These are phyloP conservation scores for Pseudogymnoascus sp. DNA, from an alignment of 2,329 filamentous ascomycete genomes.

Conservation along the genomic window DNA sequence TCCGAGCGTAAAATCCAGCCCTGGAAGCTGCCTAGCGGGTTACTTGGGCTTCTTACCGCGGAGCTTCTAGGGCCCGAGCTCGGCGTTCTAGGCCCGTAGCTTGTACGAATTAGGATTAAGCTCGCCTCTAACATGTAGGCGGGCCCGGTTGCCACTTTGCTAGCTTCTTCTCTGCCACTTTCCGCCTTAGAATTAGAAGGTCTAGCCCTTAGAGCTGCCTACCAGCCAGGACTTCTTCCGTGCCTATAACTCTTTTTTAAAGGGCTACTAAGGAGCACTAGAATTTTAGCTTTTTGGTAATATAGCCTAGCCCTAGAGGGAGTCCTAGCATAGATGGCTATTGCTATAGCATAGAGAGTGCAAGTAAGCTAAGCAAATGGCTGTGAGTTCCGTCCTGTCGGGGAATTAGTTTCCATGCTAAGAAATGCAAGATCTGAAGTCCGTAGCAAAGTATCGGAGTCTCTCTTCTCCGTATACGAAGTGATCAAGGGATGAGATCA, in stretches of 20 bases:
- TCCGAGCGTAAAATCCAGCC: too few relatives aligned
- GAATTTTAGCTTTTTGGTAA: not conserved
- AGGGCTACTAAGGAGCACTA: not conserved
- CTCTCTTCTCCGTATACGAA: not conserved
- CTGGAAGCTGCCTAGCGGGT: too few relatives aligned
- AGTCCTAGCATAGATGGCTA: not conserved
- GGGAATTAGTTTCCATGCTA: not conserved
- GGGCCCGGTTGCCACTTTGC: not conserved
- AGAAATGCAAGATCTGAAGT: not conserved
- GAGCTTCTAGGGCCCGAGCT: not conserved
- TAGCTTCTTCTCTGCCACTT: not conserved
- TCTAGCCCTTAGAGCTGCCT: not conserved
- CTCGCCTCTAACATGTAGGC: not conserved
- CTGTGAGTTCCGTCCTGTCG: not conserved
- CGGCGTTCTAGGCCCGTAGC: not conserved
- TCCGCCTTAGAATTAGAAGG: not conserved
- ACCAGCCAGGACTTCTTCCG: not conserved
- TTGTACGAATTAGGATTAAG: not conserved
- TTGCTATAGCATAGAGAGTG: not conserved
- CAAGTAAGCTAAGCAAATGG: not conserved
- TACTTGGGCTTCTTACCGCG: not conserved
- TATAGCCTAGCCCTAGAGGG: not conserved
- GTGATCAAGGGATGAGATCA: not conserved
- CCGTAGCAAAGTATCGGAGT: not conserved
- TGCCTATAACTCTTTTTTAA: not conserved